Evolutionary conservation across 2,329 filamentous ascomycete species (phyloP), one percentile per base, ranked within the genome.

Genomic region (Botryosphaeria agaves): DNA sequence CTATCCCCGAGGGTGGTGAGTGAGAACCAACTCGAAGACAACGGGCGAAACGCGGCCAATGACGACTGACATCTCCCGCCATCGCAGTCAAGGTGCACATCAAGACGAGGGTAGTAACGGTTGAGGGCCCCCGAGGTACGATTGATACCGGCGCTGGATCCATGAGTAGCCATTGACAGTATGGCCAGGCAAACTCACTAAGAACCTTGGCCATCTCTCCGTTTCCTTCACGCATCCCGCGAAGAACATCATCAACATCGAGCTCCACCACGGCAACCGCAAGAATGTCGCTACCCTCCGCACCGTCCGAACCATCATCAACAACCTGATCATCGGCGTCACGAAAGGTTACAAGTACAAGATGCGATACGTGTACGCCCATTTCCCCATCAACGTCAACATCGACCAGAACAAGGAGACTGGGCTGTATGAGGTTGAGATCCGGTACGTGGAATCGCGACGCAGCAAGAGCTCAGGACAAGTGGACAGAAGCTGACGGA

Each of bases 301-400:
- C 54, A 98, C 89, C 55, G 89, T 98, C 68, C 83, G 84, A 57
- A 87, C 87, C 45, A 64, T 95, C 65, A 92, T 98, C 73, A 82
- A 91, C 75, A 98, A 98, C 79, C 62, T 98, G 67, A 81, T 98
- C 64, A 76, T 85, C 53, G 89, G 89, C 63, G 89, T 98, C 47
- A 98, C 89, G 61, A 92, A 87, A 72, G 89, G 89, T 49, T 98
- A 79, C 82, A 91, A 91, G 72, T 98, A 98, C 80, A 98, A 98
- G 82, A 95, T 98, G 87, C 83, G 91, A 56, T 98, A 98, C 71
- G 89, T 98, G 65, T 98, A 98, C 64, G 89, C 89, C 61, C 89
- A 98, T 78, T 98, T 98, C 61, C 89, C 89, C 66, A 98, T 98
- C 83, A 98, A 98, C 75, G 87, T 98, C 69, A 95, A 94, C 73